These are phyloP conservation scores for Penicillium thymicola DNA, from an alignment of 2,329 filamentous ascomycete genomes.

Conservation along the genomic window DNA sequence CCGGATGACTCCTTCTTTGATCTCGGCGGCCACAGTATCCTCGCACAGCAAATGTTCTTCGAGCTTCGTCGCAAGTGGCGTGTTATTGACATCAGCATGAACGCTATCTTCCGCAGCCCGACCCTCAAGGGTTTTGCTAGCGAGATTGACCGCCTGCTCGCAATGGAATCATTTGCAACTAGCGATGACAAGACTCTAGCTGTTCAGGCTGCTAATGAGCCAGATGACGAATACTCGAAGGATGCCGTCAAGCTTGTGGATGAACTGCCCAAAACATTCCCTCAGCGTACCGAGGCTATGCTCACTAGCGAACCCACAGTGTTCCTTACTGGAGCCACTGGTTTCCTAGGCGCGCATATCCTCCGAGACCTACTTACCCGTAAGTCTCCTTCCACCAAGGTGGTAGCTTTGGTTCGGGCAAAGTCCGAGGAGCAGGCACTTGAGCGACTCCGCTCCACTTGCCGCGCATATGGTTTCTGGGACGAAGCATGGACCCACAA, in stretches of 20 bases:
- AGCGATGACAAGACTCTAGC: slow-evolving; percentile 40
- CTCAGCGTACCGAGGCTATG: slow-evolving; percentile 33
- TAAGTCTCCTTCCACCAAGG: slow-evolving; percentile 52
- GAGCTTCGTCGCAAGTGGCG: slow-evolving; percentile 61
- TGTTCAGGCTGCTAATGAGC: slow-evolving; percentile 39
- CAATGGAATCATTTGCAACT: slow-evolving; percentile 48
- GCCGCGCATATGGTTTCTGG: slow-evolving; percentile 79
- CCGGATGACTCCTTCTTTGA: slow-evolving; percentile 71
- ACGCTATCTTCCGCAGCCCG: slow-evolving; percentile 65
- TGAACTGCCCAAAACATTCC: slow-evolving; percentile 49
- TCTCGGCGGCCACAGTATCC: slow-evolving; percentile 73
- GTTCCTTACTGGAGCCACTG: slow-evolving; percentile 84
- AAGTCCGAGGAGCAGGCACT: slow-evolving; percentile 60
- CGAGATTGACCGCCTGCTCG: slow-evolving; percentile 52
- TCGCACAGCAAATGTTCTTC: slow-evolving; percentile 78
- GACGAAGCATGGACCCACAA: slow-evolving; percentile 58
- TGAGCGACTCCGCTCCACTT: slow-evolving; percentile 63
- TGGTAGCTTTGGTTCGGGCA: slow-evolving; percentile 74
- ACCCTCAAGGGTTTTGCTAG: slow-evolving; percentile 57
- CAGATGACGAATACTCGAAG: slow-evolving; percentile 49
- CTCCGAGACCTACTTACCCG: slow-evolving; percentile 70
- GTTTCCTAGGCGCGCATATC: slow-evolving; percentile 81
- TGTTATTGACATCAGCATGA: slow-evolving; percentile 66
- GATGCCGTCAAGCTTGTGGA: slow-evolving; percentile 49
- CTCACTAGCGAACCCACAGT: slow-evolving; percentile 53